Base-by-base conservation (phyloP, 805 yeast species). In the Pichia heedii region DNA sequence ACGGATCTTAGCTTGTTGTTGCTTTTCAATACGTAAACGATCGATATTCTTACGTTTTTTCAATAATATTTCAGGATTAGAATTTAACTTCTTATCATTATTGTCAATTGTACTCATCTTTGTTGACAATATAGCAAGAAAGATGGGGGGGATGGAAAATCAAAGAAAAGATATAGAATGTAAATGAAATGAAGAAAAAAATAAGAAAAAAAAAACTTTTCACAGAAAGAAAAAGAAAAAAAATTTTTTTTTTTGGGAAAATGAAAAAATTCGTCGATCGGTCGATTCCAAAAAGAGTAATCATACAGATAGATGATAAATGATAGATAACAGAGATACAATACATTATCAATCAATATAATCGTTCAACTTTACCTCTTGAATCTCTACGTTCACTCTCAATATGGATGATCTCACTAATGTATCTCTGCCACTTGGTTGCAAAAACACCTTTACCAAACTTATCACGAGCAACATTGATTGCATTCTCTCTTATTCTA, bases 31-130 rank as follows among this genome's bases (percentile, higher is more conserved):
- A 60, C 88, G 74, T 52, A 79, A 68, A 61, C 82, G 70, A 60
- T 84, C 90, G 47, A 81, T 83, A 57, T 81, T 76, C 68, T 83
- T 84, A 66, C 94, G 77, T 68, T 84, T 84, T 57, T 79, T 77
- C 49, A 84, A 71, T 53, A 84, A 75, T 44, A 84, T 71, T 61
- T 84, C 93, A 33, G 93, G 90, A 57, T 80, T 82, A 22, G 82
- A 71, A 58, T 81, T 77, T 41, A 39, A 33, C 21, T 39, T 43
- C 19, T 35, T 35, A 8, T 33, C 22, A 2, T 34, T 43, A 7
- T 19, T 16, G 18, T 43, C 46, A 10, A 38, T 33, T 26, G 44
- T 29, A 41, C 37, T 34, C 19, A 32, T 32, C 9, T 29, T 29
- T 13, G 15, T 13, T 29, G 32, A 29, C 12, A 13, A 10, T 10